Conservation (phyloP, 179 eudicot species). For the Camellia oleifera region DNA sequence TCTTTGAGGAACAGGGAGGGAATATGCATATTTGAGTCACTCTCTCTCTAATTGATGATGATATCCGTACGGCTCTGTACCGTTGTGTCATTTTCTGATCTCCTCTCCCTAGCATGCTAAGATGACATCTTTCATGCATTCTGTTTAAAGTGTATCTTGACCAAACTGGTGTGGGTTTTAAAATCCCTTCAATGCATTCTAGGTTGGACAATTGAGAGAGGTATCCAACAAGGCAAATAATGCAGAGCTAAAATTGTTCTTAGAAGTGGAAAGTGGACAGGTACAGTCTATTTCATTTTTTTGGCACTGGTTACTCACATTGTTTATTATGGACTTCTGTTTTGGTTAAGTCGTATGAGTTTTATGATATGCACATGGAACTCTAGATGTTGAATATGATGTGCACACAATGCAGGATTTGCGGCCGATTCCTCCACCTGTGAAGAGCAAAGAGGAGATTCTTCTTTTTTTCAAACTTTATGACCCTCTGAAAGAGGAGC, state of each 20-base stretch:
- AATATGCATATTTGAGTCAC: neutral
- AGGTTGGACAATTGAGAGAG: constrained; percentile 90
- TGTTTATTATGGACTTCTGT: neutral
- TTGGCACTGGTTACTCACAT: neutral
- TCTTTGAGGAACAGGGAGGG: neutral
- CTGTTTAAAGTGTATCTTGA: neutral
- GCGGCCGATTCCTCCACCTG: constrained; percentile 59
- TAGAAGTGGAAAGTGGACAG: constrained; percentile 72
- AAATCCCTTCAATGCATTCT: constrained; percentile 6
- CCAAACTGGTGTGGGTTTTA: neutral
- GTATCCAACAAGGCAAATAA: constrained; percentile 62
- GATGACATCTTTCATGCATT: neutral
- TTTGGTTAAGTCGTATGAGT: neutral
- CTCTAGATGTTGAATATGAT: neutral
- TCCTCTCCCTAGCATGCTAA: neutral
- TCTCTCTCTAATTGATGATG: neutral
- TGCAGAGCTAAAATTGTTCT: constrained; percentile 79
- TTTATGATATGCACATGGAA: neutral
- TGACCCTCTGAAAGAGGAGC: constrained; percentile 82
- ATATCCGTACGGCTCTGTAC: neutral
- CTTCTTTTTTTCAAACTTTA: constrained; percentile 88
- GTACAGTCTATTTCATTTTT: constrained; percentile 31
- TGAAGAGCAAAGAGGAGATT: constrained; percentile 76
- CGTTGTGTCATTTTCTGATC: neutral
- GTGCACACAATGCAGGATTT: constrained; percentile 48